Evolutionary conservation across 1,284 basidiomycete genomes (phyloP).

Genomic region (Ceratobasidium theobromae): DNA sequence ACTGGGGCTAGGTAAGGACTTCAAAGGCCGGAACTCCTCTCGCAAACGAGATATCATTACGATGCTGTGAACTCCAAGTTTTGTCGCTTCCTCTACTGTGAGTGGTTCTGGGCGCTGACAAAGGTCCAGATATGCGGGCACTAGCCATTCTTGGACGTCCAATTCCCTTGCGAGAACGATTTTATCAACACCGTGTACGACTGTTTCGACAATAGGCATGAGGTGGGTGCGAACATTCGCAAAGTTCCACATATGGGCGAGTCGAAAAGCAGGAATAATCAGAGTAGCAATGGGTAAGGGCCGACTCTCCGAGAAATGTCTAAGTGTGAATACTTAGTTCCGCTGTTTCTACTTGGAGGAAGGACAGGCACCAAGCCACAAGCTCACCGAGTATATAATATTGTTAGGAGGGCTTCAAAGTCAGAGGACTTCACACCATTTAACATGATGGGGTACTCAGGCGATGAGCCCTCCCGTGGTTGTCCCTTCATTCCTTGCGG

Average conservation of each 20-base stretch:
- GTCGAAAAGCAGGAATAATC: slow-evolving; percentile 3
- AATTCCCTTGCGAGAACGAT: slow-evolving; percentile 25
- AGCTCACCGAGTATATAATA: slow-evolving; percentile 6
- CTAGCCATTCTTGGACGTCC: slow-evolving; percentile 28
- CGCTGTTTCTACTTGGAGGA: too few species aligned
- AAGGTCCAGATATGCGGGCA: slow-evolving; percentile 7
- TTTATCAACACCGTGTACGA: slow-evolving; percentile 33
- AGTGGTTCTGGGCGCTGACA: slow-evolving; percentile 17
- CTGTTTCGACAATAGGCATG: background rate
- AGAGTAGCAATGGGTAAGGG: background rate
- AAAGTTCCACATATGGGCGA: slow-evolving; percentile 7
- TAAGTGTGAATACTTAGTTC: too few species aligned
- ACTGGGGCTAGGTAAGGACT: too few species aligned
- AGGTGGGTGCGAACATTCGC: background rate
- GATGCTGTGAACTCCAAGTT: slow-evolving; percentile 8
- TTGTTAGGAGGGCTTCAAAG: slow-evolving; percentile 3
- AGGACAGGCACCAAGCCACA: too few species aligned
- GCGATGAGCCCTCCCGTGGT: background rate
- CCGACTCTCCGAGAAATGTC: background rate
- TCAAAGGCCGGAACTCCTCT: slow-evolving; percentile 4
- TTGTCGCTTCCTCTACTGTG: slow-evolving; percentile 14
- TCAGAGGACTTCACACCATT: background rate
- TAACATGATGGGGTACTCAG: slow-evolving; percentile 3
- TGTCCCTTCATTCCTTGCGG: background rate
- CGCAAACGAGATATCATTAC: slow-evolving; percentile 18